Base-by-base conservation (phyloP, 306 rosid genomes). In the Fagus crenata region DNA sequence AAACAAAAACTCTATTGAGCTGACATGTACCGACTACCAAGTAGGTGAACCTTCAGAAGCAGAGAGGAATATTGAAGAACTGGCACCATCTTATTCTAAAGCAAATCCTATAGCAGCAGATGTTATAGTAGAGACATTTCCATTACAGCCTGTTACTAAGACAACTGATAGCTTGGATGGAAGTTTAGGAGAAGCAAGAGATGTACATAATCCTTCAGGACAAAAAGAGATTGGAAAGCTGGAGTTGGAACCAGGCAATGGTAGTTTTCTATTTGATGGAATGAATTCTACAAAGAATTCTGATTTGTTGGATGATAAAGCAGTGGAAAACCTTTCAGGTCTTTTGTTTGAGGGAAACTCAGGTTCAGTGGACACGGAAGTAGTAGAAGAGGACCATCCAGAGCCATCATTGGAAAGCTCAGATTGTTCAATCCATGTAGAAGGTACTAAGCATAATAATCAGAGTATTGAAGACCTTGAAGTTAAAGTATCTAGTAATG, bases 121-220 rank as follows among this genome's bases (percentile, higher is more conserved):
- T 64, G 87, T 85, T 67, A 73, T 79, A 56, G 93, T 96, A 58
- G 98, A 93, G 88, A 90, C 93, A 77, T 91, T 91, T 75, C 96
- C 99, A 61, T 61, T 89, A 77, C 87, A 79, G 65, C 76, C 85
- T n/a, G 69, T 67, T 82, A 61, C 80, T n/a, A 60, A 74, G 72
- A 74, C 79, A 64, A 36, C 63, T 14, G 69, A 78, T 49, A 77
- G 72, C 76, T 80, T 67, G 75, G 89, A 80, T 32, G 81, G 73
- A 72, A 78, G 70, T 39, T 78, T 75, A 13, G 87, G 46, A 69
- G 87, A 75, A 81, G 71, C 63, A 77, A 79, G 40, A 53, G 81
- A 81, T 76, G 49, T 70, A 7, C 74, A 33, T 53, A 53, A 37
- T 75, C 65, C 87, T 75, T 49, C 67, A 3, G 84, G 81, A 68